Percentiles rank a stretch among this genome's conserved stretches.
These are phyloP conservation scores for Diaporthe sp. DNA, from an alignment of 2,329 filamentous ascomycete genomes.

Conservation along the genomic window DNA sequence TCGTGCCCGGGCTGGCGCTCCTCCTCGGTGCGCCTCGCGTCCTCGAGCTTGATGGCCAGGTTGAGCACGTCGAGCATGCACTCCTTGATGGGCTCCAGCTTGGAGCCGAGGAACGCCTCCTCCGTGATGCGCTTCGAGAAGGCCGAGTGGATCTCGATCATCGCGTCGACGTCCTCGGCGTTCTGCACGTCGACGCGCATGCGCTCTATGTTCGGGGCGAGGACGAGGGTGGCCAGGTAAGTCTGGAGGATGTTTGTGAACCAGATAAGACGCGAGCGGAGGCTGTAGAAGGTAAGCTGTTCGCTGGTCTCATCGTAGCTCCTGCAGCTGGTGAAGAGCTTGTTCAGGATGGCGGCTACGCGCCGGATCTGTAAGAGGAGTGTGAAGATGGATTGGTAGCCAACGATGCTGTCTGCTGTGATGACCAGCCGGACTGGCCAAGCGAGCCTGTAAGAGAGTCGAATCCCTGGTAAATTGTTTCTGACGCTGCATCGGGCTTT, in stretches of 20 bases:
- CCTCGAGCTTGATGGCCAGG: conserved; percentile 77
- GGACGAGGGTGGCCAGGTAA: conserved; percentile 81
- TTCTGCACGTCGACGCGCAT: conserved; percentile 70
- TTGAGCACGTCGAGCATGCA: conserved; percentile 83
- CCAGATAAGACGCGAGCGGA: conserved; percentile 81
- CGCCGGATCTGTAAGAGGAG: conserved; percentile 84
- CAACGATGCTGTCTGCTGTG: conserved; percentile 70
- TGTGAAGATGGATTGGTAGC: conserved; percentile 81
- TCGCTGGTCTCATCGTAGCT: conserved; percentile 57
- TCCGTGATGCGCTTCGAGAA: conserved; percentile 75
- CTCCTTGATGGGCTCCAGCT: conserved; percentile 78
- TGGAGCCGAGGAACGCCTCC: conserved; percentile 77
- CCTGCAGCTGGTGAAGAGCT: conserved; percentile 70
- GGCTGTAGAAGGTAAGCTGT: conserved; percentile 65
- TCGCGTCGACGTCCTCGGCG: conserved; percentile 82
- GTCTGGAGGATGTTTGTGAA: conserved; percentile 81
- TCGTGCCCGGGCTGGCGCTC: conserved; percentile 48
- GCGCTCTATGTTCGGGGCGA: conserved; percentile 69
- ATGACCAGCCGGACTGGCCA: conserved; percentile 81
- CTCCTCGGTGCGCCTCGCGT: conserved; percentile 62
- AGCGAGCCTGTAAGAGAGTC: conserved; percentile 76
- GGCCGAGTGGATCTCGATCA: conserved; percentile 77
- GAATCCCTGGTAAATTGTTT: conserved; percentile 72
- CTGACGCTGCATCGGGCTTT: conserved; percentile 70
- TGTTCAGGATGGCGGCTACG: conserved; percentile 75